phyloP scores from a whole-genome alignment of 2,329 filamentous ascomycete species.

The Cyclaneusma minus region DNA sequence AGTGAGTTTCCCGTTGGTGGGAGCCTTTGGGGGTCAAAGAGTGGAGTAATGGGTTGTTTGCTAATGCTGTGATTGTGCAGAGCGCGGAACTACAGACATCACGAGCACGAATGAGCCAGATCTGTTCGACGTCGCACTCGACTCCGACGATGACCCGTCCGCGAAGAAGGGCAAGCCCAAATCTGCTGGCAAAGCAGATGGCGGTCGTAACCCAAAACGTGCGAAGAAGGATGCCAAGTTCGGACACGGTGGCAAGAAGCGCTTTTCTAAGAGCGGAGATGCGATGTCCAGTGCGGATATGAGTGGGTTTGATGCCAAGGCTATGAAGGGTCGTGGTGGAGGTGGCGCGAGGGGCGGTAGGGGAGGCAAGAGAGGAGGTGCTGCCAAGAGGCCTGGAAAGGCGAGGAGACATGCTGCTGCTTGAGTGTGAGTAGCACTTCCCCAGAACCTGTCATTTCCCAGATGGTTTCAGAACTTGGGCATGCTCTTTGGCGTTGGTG shows the following conservation, averaged over 20 bases:
- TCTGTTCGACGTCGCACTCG: conserved; percentile 81
- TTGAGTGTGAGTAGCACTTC: too few species aligned
- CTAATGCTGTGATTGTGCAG: conserved; percentile 32
- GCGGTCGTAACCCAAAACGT: conserved; percentile 51
- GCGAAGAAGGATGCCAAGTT: conserved; percentile 91
- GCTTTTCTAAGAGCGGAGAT: conserved; percentile 79
- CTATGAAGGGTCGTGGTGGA: conserved; percentile 54
- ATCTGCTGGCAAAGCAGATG: conserved; percentile 22
- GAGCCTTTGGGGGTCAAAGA: neutral
- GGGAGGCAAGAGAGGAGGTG: conserved; percentile 14
- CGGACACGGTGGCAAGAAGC: conserved; percentile 93
- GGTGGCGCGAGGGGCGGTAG: neutral
- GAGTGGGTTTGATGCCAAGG: conserved; percentile 63
- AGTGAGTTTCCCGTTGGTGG: conserved; percentile 46
- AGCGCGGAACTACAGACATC: conserved; percentile 60
- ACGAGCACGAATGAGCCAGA: conserved; percentile 61
- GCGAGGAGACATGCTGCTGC: conserved; percentile 24
- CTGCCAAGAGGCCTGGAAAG: conserved; percentile 32
- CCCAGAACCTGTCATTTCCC: too few species aligned
- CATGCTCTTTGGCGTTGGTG: too few species aligned
- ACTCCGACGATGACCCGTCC: conserved; percentile 35
- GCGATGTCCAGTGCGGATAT: conserved; percentile 70
- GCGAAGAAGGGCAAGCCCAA: conserved; percentile 20
- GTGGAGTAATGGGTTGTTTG: conserved; percentile 3
- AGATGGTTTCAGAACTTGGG: too few species aligned